These are phyloP conservation scores for Penicillium maclennaniae DNA, from an alignment of 495 filamentous ascomycete species.

Conservation along the genomic window DNA sequence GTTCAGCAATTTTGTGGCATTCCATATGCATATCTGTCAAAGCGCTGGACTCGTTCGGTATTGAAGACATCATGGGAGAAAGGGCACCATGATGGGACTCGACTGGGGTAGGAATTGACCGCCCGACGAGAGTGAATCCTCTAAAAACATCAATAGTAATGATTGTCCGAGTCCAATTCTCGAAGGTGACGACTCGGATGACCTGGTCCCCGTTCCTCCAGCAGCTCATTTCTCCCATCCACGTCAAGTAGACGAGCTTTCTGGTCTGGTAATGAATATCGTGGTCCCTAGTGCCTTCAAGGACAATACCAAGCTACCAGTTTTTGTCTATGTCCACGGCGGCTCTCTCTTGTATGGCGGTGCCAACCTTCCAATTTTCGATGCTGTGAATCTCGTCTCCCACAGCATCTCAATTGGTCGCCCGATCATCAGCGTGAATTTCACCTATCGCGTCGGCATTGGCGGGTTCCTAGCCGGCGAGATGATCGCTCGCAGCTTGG, in stretches of 20 bases:
- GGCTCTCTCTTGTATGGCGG: slow-evolving; percentile 30
- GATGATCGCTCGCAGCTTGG: slow-evolving; percentile 19
- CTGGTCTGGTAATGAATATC: slow-evolving; percentile 30
- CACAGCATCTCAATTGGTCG: slow-evolving; percentile 16
- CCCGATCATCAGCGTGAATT: slow-evolving; percentile 27
- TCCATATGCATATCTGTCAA: slow-evolving; percentile 24
- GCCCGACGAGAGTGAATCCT: no score
- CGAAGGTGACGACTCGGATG: slow-evolving; percentile 22
- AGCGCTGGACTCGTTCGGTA: slow-evolving; percentile 28
- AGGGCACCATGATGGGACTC: slow-evolving; percentile 25
- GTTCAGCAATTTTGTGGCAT: slow-evolving; percentile 32
- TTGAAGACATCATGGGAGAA: slow-evolving; percentile 23
- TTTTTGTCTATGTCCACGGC: slow-evolving; percentile 30
- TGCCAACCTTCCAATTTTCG: slow-evolving; percentile 29
- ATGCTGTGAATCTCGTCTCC: slow-evolving; percentile 27
- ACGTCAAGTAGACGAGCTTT: slow-evolving; percentile 19
- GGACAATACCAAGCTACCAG: slow-evolving; percentile 11
- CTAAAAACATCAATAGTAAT: slow-evolving; percentile 7
- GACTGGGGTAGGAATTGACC: slow-evolving; percentile 16
- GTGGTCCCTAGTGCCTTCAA: slow-evolving; percentile 16
- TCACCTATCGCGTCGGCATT: slow-evolving; percentile 31
- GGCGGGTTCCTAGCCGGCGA: slow-evolving; percentile 28
- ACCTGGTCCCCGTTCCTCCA: slow-evolving; percentile 26
- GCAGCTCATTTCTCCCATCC: slow-evolving; percentile 17
- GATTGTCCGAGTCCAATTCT: slow-evolving; percentile 26